phyloP scores from a whole-genome alignment of 2,329 filamentous ascomycete species.

The Ophiostoma piceae region DNA sequence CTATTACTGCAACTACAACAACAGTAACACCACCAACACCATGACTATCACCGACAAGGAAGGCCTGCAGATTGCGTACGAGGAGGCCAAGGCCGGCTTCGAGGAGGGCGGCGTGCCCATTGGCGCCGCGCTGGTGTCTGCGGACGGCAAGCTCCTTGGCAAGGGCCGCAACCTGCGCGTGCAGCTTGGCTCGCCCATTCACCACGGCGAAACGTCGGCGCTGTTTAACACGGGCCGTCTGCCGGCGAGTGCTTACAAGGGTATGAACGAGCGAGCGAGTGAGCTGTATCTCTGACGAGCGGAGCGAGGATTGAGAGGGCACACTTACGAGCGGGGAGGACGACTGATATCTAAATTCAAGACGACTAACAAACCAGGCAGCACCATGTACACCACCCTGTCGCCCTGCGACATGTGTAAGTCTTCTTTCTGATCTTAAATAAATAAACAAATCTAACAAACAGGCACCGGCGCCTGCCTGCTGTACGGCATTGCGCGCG shows the following conservation, averaged over 20 bases:
- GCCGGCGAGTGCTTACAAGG: slow-evolving; percentile 60
- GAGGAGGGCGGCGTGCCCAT: slow-evolving; percentile 48
- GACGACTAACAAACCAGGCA: slow-evolving; percentile 36
- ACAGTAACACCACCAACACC: not conserved
- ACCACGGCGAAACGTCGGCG: slow-evolving; percentile 70
- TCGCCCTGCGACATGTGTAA: slow-evolving; percentile 74
- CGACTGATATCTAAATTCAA: too few species aligned
- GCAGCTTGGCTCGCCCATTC: slow-evolving; percentile 64
- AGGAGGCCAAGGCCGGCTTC: slow-evolving; percentile 44
- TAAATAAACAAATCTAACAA: not conserved
- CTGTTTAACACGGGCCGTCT: slow-evolving; percentile 68
- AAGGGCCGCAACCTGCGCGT: slow-evolving; percentile 71
- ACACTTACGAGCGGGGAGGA: not conserved
- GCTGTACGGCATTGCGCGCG: slow-evolving; percentile 66
- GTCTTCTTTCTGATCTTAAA: not conserved
- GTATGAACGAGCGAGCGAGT: slow-evolving; percentile 8
- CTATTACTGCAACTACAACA: too few species aligned
- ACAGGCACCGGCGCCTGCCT: slow-evolving; percentile 64
- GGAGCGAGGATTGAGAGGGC: not conserved
- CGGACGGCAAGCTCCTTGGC: slow-evolving; percentile 64
- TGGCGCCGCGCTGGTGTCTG: slow-evolving; percentile 57
- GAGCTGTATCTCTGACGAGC: too few species aligned
- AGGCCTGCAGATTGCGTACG: slow-evolving; percentile 38
- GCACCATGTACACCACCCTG: slow-evolving; percentile 79
- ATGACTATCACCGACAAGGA: slow-evolving; percentile 27